Base-by-base conservation (phyloP, 768 basidiomycete species). In the Lyophyllum shimeji region DNA sequence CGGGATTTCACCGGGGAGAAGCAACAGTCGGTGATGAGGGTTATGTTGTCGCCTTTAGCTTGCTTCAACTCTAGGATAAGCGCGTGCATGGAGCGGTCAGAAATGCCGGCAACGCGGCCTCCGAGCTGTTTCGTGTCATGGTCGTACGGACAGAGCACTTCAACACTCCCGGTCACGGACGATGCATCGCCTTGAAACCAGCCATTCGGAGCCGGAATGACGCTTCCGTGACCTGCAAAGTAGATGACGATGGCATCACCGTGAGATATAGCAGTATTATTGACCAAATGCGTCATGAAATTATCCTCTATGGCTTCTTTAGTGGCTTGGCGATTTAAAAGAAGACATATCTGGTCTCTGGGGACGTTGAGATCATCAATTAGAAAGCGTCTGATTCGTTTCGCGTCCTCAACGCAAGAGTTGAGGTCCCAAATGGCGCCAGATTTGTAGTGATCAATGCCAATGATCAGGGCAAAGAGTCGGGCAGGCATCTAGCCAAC, bases 151-250 rank as follows among this genome's bases (percentile, higher is more conserved):
- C 86, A 88, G 29, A 89, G 65, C 52, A 87, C 77, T 60, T 88
- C 78, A 15, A 85, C 83, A 24, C 67, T 59, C 17, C 64, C 65
- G 15, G 55, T 58, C 46, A 68, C 67, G 50, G 71, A 25, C 24
- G 21, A 20, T 9, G 13, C 34, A 17, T 17, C 40, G 24, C 43
- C 57, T 45, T 55, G 65, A 33, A 79, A 82, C 88, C 87, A 89
- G 49, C 77, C 82, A 33, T 70, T 67, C 48, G 86, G 86, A n/a
- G 84, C 79, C 13, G 72, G 67, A 42, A 85, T 64, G 52, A 68
- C 75, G 64, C 83, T 85, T 23, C 87, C 87, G 65, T 89, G 86
- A n/a, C 87, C 88, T 34, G 88, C 85, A 63, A 87, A 89, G 63
- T 86, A 89, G 48, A 89, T 67, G 59, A 89, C 60, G 39, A 89